These are phyloP conservation scores for Stephania cephalantha DNA, from an alignment of 164 flowering plant genomes.

Conservation along the genomic window DNA sequence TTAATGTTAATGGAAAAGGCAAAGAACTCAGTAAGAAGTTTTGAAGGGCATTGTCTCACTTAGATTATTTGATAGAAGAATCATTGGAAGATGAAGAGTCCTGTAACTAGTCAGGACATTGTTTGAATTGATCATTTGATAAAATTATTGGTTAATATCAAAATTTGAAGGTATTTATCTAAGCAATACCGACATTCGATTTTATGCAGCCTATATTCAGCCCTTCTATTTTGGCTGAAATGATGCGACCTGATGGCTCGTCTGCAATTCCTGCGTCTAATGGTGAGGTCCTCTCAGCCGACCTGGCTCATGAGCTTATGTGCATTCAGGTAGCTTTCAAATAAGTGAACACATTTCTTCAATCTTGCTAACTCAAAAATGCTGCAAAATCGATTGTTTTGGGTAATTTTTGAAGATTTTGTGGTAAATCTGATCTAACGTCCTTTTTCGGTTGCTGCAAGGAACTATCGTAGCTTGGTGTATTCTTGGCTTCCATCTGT, in stretches of 20 bases:
- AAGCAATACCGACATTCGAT: neutral
- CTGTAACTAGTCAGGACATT: no score
- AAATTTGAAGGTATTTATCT: no score
- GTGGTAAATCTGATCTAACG: conserved; percentile 13
- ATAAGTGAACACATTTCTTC: neutral
- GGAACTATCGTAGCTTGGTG: conserved; percentile 81
- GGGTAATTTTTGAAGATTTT: conserved; percentile 2
- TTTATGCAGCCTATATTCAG: conserved; percentile 73
- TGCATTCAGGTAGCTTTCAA: conserved; percentile 63
- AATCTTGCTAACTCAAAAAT: neutral
- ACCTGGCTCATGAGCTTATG: conserved; percentile 89
- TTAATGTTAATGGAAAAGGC: no score
- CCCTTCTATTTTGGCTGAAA: conserved; percentile 82
- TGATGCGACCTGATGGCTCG: conserved; percentile 86
- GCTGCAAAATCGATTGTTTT: neutral
- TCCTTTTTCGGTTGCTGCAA: conserved; percentile 44
- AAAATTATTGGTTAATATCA: no score
- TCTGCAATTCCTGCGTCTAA: conserved; percentile 60
- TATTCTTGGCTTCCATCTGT: conserved; percentile 77
- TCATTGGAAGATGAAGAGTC: no score
- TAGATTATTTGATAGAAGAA: no score
- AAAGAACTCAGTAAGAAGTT: no score
- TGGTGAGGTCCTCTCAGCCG: conserved; percentile 77
- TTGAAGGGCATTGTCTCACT: no score
- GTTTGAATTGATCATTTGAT: no score